phyloP scores from a whole-genome alignment of 345 rosid genomes.

The Populus deltoides region DNA sequence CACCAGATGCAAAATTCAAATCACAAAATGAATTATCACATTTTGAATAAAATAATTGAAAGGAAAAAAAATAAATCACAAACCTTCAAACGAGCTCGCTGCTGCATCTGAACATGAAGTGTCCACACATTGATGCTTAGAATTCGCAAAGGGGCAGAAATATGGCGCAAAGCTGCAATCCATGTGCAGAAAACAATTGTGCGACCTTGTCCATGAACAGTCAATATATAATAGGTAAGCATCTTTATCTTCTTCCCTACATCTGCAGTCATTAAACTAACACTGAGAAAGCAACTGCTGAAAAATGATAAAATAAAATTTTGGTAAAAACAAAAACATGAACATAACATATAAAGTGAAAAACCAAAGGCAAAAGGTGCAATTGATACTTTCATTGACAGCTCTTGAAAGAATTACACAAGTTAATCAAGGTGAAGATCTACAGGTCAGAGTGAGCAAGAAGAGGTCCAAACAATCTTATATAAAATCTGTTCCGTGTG shows the following conservation, averaged over 20 bases:
- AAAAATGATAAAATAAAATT: background rate
- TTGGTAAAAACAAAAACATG: background rate
- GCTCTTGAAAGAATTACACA: background rate
- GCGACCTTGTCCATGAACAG: slow-evolving; percentile 91
- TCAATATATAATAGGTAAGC: slow-evolving; percentile 77
- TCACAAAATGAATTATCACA: background rate
- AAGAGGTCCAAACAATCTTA: background rate
- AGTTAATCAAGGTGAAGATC: background rate
- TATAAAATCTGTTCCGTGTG: background rate
- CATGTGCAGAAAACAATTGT: slow-evolving; percentile 94
- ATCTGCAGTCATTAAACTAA: slow-evolving; percentile 41
- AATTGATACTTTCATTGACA: background rate
- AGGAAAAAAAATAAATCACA: slow-evolving; percentile 5
- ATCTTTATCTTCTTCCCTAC: slow-evolving; percentile 90
- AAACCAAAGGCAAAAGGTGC: background rate
- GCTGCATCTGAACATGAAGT: slow-evolving; percentile 92
- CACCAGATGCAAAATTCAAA: background rate
- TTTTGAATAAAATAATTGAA: background rate
- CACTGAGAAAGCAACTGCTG: background rate
- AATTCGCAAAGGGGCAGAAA: slow-evolving; percentile 66
- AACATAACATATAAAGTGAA: background rate
- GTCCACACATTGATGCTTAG: slow-evolving; percentile 74
- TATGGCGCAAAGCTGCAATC: slow-evolving; percentile 88
- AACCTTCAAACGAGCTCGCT: slow-evolving; percentile 93
- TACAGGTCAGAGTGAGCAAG: background rate